Percentiles rank a stretch among this genome's conserved stretches.
These are phyloP conservation scores for Circinella umbellata DNA, from an alignment of 371 early-diverging fungal genomes.

Conservation along the genomic window DNA sequence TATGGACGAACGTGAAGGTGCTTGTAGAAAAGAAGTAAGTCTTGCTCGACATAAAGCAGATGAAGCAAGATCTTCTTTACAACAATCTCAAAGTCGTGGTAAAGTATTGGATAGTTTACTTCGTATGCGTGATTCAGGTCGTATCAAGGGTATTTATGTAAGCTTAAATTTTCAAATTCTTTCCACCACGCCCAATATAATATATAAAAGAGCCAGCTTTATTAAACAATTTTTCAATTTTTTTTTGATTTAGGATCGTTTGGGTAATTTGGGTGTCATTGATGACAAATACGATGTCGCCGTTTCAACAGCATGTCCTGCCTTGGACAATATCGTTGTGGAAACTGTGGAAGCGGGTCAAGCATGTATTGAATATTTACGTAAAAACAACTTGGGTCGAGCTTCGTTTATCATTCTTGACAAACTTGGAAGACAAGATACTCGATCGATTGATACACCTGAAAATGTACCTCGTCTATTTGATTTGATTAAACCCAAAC, in stretches of 20 bases:
- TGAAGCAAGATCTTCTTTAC: slow-evolving; percentile 67
- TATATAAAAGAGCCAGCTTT: too few relatives aligned
- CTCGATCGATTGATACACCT: slow-evolving; percentile 69
- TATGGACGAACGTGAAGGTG: slow-evolving; percentile 10
- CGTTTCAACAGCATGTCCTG: slow-evolving; percentile 90
- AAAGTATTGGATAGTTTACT: slow-evolving; percentile 75
- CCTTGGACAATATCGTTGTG: slow-evolving; percentile 94
- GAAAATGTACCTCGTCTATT: slow-evolving; percentile 89
- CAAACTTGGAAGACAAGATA: slow-evolving; percentile 63
- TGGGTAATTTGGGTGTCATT: slow-evolving; percentile 97
- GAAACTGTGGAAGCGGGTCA: slow-evolving; percentile 94
- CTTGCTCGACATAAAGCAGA: slow-evolving; percentile 68
- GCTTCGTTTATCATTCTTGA: slow-evolving; percentile 93
- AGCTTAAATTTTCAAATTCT: slow-evolving; percentile 17
- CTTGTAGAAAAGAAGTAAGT: slow-evolving; percentile 20
- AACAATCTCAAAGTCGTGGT: slow-evolving; percentile 76
- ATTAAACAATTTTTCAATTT: too few relatives aligned
- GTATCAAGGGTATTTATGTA: slow-evolving; percentile 85
- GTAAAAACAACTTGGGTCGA: slow-evolving; percentile 87
- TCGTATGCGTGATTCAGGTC: slow-evolving; percentile 79
- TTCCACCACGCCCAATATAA: background rate
- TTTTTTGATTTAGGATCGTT: slow-evolving; percentile 66
- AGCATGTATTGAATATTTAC: slow-evolving; percentile 91
- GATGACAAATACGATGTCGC: slow-evolving; percentile 97
- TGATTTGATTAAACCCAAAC: slow-evolving; percentile 87